Evolutionary conservation across 2,329 filamentous ascomycete genomes (phyloP).

Genomic region (Fusarium drepaniforme): DNA sequence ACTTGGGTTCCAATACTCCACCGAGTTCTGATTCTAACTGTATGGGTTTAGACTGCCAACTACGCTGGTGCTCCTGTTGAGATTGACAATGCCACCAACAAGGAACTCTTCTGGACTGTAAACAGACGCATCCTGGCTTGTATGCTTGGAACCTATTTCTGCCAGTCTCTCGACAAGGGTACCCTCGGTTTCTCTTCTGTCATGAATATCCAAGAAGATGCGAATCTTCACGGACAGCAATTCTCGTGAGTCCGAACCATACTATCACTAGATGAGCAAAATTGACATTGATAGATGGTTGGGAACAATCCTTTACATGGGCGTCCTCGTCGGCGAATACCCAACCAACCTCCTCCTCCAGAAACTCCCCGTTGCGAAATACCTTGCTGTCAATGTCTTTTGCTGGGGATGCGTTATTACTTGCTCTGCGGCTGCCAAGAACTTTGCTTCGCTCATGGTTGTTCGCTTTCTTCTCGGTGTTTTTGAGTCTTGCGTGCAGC

Average conservation of each 20-base stretch:
- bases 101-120: constrained; percentile 59
- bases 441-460: constrained; percentile 54
- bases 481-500: constrained; percentile 60
- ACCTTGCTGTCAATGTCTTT: constrained; percentile 56
- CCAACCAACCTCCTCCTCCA: constrained; percentile 60
- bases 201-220: constrained; percentile 61
- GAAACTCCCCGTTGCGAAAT: constrained; percentile 59
- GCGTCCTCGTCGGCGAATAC: constrained; percentile 60
- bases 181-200: constrained; percentile 64
- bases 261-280: background rate
- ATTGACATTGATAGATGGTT: constrained; percentile 69
- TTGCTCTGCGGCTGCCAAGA: constrained; percentile 50
- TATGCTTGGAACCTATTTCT: constrained; percentile 61
- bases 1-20: background rate
- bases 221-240: constrained; percentile 56
- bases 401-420: constrained; percentile 57
- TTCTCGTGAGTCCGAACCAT: background rate
- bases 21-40: background rate
- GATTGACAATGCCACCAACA: constrained; percentile 64
- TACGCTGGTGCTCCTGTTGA: constrained; percentile 37
- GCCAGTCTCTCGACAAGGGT: constrained; percentile 65
- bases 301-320: constrained; percentile 49
- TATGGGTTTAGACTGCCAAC: constrained; percentile 29
- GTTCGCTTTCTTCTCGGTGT: constrained; percentile 58
- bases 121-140: constrained; percentile 60